Conservation (phyloP, 2,329 filamentous ascomycete species). For the Trichoderma sp. region DNA sequence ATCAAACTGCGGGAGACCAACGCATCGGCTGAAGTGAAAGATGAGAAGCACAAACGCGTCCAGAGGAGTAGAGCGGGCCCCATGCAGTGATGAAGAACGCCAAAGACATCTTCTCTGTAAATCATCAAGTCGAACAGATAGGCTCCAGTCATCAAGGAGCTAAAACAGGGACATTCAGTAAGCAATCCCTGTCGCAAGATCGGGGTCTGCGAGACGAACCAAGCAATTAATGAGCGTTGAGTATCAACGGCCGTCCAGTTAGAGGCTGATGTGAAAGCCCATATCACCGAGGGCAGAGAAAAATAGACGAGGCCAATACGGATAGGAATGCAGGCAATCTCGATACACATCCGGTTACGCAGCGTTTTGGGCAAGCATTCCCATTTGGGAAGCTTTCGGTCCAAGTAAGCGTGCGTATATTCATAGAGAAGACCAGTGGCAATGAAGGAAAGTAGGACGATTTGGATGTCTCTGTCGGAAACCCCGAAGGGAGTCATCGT, state of each 20-base stretch:
- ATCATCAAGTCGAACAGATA: slow-evolving; percentile 15
- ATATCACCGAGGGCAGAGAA: background rate
- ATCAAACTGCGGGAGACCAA: slow-evolving; percentile 11
- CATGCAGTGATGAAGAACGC: slow-evolving; percentile 15
- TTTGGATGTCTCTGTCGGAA: background rate
- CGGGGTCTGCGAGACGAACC: background rate
- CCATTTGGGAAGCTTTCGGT: slow-evolving; percentile 11
- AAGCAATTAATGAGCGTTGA: background rate
- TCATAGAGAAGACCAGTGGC: background rate
- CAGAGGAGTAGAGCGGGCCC: slow-evolving; percentile 11
- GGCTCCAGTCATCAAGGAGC: slow-evolving; percentile 16
- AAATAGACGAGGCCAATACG: slow-evolving; percentile 8
- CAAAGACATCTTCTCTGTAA: slow-evolving; percentile 10
- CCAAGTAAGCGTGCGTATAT: background rate
- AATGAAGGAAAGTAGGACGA: background rate
- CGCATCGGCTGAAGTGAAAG: slow-evolving; percentile 3
- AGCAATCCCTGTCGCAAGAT: background rate
- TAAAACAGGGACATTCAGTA: background rate
- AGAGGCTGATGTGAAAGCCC: background rate
- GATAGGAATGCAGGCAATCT: slow-evolving; percentile 10
- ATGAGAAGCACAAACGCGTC: slow-evolving; percentile 8
- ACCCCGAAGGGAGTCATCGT: background rate
- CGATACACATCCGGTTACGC: slow-evolving; percentile 13
- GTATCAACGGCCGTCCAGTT: slow-evolving; percentile 7
- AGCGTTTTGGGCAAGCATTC: background rate